Percentiles rank a stretch among this genome's conserved stretches.
Evolutionary conservation across 106 monocot species (phyloP).

Genomic region (Alisma plantagoaquatica): DNA sequence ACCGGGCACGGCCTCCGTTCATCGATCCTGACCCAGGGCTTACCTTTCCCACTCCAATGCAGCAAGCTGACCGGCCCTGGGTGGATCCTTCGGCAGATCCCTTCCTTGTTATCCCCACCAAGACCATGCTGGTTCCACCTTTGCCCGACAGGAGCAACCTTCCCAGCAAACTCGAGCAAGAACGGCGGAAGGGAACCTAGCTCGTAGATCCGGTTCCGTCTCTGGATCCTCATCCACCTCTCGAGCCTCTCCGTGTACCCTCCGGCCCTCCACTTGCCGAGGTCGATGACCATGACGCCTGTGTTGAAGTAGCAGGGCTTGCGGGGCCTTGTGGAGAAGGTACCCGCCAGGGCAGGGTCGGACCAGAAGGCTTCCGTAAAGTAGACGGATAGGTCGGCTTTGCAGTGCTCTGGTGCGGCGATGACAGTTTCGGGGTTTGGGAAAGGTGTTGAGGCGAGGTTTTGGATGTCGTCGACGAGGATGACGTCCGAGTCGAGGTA

Average conservation of each 20-base stretch:
- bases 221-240: constrained; percentile 1
- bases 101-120: neutral
- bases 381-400: constrained; percentile 70
- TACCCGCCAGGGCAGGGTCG: neutral
- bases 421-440: neutral
- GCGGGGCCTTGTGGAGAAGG: neutral
- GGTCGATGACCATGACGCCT: neutral
- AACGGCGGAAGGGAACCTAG: constrained; percentile 5
- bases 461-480: neutral
- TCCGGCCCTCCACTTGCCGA: neutral
- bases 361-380: constrained; percentile 6
- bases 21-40: constrained; percentile 4
- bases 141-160: neutral
- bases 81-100: neutral
- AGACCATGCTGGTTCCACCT: constrained; percentile 7
- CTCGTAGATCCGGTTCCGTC: constrained; percentile 3
- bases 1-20: neutral
- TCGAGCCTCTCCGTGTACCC: constrained; percentile 2
- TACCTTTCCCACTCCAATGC: constrained; percentile 10
- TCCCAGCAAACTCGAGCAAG: constrained; percentile 4
- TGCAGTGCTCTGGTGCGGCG: constrained; percentile 76
- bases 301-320: constrained; percentile 6
- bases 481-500: constrained; percentile 5
- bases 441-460: neutral
- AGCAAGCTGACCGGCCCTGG: constrained; percentile 2